phyloP scores from a whole-genome alignment of 345 rosid genomes.

The Hevea brasiliensis region DNA sequence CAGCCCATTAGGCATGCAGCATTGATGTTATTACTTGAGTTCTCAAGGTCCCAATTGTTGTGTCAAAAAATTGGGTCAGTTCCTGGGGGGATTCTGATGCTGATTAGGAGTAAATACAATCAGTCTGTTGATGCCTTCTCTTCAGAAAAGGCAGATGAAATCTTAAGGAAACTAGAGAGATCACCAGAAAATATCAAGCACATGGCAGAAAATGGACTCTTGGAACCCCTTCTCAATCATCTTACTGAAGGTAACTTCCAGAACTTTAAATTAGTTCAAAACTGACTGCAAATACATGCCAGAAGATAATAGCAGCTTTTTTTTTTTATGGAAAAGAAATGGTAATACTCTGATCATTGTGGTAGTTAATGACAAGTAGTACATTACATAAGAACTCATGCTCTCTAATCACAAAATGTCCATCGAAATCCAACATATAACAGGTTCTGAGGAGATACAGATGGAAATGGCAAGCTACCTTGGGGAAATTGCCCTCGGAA shows the following conservation, averaged over 20 bases:
- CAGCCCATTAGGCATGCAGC: constrained; percentile 52
- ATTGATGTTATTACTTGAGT: constrained; percentile 61
- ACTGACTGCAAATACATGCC: not conserved
- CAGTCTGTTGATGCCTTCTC: constrained; percentile 47
- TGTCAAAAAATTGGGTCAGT: constrained; percentile 58
- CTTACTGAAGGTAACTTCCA: constrained; percentile 57
- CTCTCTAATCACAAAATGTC: not conserved
- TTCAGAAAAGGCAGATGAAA: constrained; percentile 58
- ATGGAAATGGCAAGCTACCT: constrained; percentile 72
- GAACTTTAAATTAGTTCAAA: no score
- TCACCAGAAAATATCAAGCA: constrained; percentile 57
- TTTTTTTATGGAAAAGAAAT: not conserved
- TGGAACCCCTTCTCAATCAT: constrained; percentile 77
- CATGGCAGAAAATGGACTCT: constrained; percentile 86
- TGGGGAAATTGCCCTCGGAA: constrained; percentile 58
- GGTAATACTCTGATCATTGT: not conserved
- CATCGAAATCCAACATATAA: constrained; percentile 6
- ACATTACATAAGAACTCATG: not conserved
- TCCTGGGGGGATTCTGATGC: constrained; percentile 71
- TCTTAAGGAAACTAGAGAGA: constrained; percentile 61
- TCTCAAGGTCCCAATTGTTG: constrained; percentile 51
- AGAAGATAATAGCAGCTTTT: not conserved
- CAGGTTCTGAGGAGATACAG: constrained; percentile 71
- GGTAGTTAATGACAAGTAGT: not conserved
- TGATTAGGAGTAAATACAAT: constrained; percentile 63